Conservation (phyloP, 2,329 filamentous ascomycete genomes). For the Onygenales sp. region DNA sequence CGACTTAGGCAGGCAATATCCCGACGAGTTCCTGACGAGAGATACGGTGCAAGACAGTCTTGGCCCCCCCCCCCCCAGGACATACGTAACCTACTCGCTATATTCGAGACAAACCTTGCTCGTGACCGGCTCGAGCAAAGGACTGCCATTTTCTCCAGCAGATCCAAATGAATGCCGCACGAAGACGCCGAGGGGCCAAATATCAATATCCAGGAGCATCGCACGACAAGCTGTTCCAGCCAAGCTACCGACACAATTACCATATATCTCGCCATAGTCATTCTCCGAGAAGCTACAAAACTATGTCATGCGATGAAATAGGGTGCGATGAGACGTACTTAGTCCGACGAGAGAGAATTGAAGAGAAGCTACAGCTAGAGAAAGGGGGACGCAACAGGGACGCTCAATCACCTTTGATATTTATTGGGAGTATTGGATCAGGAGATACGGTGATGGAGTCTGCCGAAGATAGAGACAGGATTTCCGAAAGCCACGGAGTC, state of each 20-base stretch:
- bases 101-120: conserved; percentile 8
- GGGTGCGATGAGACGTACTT: conserved; percentile 9
- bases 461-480: neutral
- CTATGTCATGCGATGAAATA: neutral
- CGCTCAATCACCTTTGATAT: conserved; percentile 15
- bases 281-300: neutral
- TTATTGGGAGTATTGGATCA: conserved; percentile 31
- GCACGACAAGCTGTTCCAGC: conserved; percentile 14
- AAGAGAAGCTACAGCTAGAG: conserved; percentile 1
- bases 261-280: conserved; percentile 1
- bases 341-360: conserved; percentile 4
- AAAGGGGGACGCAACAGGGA: neutral
- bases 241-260: conserved; percentile 18
- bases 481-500: neutral
- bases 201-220: conserved; percentile 12
- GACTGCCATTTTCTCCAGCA: conserved; percentile 6
- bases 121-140: neutral
- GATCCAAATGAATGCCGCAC: conserved; percentile 5
- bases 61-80: conserved; percentile 14
- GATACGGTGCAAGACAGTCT: conserved; percentile 14
- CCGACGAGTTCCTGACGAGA: neutral
- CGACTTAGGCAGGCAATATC: conserved; percentile 17
- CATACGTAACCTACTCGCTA: conserved; percentile 13
- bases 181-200: conserved; percentile 6
- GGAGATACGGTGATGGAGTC: conserved; percentile 24